Evolutionary conservation across 805 yeast genomes (phyloP).

Genomic region (Kazachstania bromeliacearum): DNA sequence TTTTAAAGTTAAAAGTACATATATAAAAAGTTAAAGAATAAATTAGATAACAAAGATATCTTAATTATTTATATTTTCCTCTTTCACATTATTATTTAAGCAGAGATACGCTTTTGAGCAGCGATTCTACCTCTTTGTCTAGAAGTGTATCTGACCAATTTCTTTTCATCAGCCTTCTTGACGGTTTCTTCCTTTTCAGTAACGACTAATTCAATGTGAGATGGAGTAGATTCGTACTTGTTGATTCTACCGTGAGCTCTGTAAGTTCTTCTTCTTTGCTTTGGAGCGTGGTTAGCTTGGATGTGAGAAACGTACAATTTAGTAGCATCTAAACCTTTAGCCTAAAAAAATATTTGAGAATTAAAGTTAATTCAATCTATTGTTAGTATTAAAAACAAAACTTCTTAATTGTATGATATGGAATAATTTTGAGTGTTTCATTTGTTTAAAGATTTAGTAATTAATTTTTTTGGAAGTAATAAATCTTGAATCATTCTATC

Average conservation of each 20-base stretch:
- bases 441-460: too few relatives aligned
- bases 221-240: constrained; percentile 97
- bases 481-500: too few relatives aligned
- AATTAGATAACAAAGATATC: too few relatives aligned
- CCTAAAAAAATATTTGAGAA: constrained; percentile 24
- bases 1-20: too few relatives aligned
- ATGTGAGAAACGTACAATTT: constrained; percentile 94
- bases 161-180: constrained; percentile 76
- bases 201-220: constrained; percentile 95
- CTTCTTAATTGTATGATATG: too few relatives aligned
- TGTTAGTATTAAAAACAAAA: too few relatives aligned
- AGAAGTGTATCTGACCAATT: constrained; percentile 64
- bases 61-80: too few relatives aligned
- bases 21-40: too few relatives aligned
- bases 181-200: constrained; percentile 92
- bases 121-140: constrained; percentile 92
- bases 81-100: constrained; percentile 39
- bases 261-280: constrained; percentile 99
- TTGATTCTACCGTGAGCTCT: constrained; percentile 99
- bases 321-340: constrained; percentile 95
- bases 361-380: too few relatives aligned
- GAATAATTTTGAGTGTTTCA: too few relatives aligned
- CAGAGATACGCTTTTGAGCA: constrained; percentile 78
- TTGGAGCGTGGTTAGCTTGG: constrained; percentile 99
- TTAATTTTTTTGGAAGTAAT: too few relatives aligned